A percentile compares a stretch with the other conserved stretches of the same genome.
Conservation (phyloP, 1,139 yeast genomes). For the Lodderomyces theae region DNA sequence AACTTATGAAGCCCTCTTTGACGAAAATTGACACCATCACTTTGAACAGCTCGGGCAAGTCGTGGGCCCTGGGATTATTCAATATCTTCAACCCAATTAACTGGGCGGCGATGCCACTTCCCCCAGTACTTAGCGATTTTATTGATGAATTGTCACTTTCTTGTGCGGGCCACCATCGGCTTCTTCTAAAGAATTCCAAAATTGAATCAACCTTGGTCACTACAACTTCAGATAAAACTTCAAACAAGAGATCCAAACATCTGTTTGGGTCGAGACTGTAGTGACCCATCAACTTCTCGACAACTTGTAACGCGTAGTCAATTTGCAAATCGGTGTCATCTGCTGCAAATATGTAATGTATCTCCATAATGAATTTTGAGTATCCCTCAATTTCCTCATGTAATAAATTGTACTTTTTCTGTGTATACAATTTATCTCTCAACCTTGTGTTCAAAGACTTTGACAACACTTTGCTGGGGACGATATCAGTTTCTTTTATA, state of each 20-base stretch:
- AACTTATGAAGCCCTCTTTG: constrained; percentile 66
- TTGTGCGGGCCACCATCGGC: constrained; percentile 66
- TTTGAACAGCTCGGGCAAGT: constrained; percentile 45
- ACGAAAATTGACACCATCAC: constrained; percentile 53
- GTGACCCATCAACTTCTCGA: constrained; percentile 68
- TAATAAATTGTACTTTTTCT: constrained; percentile 69
- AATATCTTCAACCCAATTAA: constrained; percentile 57
- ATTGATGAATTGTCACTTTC: constrained; percentile 32
- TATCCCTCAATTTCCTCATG: constrained; percentile 84
- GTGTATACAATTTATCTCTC: constrained; percentile 61
- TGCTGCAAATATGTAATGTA: constrained; percentile 43
- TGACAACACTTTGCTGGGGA: constrained; percentile 36
- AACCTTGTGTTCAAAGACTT: constrained; percentile 44
- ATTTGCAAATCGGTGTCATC: constrained; percentile 43
- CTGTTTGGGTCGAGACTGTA: constrained; percentile 76
- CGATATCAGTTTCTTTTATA: constrained; percentile 35
- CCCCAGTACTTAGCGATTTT: constrained; percentile 54
- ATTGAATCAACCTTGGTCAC: constrained; percentile 46
- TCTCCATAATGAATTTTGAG: constrained; percentile 58
- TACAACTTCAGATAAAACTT: constrained; percentile 45
- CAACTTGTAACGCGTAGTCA: constrained; percentile 45
- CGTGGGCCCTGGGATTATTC: constrained; percentile 30
- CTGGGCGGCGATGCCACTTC: constrained; percentile 58
- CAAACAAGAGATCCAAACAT: constrained; percentile 60
- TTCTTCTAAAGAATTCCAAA: constrained; percentile 45